Percentiles rank a stretch among this genome's conserved stretches.
Conservation (phyloP, 805 yeast species). For the Starmerella scarabaei region DNA sequence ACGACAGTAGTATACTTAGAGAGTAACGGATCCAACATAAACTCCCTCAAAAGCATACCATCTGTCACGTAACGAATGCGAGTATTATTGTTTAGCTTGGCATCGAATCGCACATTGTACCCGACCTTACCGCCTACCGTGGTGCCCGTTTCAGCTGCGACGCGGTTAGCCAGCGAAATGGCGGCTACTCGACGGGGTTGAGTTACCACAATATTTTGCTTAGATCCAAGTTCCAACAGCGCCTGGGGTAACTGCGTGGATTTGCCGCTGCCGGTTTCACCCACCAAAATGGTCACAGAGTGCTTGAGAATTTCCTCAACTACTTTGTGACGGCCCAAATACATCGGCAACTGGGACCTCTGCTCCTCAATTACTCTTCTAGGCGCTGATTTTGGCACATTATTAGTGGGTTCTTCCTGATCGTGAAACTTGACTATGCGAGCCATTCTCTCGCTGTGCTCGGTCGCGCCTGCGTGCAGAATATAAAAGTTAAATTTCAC, state of each 20-base stretch:
- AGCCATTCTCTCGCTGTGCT: slow-evolving; percentile 10
- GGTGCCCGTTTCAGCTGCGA: slow-evolving; percentile 75
- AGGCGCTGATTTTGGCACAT: background rate
- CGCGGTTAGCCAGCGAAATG: slow-evolving; percentile 82
- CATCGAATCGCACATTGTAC: slow-evolving; percentile 83
- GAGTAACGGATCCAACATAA: slow-evolving; percentile 60
- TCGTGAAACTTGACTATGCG: slow-evolving; percentile 16
- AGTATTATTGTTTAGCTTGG: slow-evolving; percentile 46
- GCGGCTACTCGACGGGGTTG: slow-evolving; percentile 99
- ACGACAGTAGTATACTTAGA: slow-evolving; percentile 60
- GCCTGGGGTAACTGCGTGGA: slow-evolving; percentile 95
- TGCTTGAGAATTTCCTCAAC: slow-evolving; percentile 40
- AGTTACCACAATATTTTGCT: slow-evolving; percentile 68
- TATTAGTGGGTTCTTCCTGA: slow-evolving; percentile 1
- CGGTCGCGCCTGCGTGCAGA: slow-evolving; percentile 3
- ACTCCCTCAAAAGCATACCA: slow-evolving; percentile 90
- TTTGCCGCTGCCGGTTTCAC: slow-evolving; percentile 97
- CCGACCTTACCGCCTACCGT: slow-evolving; percentile 73
- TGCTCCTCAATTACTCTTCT: slow-evolving; percentile 5
- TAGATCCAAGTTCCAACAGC: slow-evolving; percentile 35
- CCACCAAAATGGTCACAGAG: slow-evolving; percentile 70
- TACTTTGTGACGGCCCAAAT: slow-evolving; percentile 52
- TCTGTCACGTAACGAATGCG: slow-evolving; percentile 79
- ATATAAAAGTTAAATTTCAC: too few species aligned
- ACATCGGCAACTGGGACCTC: slow-evolving; percentile 48